These are phyloP conservation scores for Colletotrichum destructivum DNA, from an alignment of 2,329 filamentous ascomycete genomes.

Conservation along the genomic window DNA sequence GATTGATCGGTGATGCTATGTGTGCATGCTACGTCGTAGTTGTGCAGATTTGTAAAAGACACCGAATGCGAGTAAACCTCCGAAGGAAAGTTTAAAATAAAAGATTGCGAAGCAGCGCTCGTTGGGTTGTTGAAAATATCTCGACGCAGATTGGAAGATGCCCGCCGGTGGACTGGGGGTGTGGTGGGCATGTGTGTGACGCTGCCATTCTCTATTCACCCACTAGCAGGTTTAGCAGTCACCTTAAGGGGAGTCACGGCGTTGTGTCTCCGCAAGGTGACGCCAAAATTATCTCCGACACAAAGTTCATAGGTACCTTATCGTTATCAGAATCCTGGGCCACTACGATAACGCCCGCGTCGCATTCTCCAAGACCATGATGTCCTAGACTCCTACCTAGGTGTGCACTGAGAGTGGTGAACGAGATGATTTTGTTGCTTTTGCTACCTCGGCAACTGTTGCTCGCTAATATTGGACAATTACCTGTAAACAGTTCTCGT, in stretches of 20 bases:
- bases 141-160: slow-evolving; percentile 35
- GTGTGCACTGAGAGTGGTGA: no score
- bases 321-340: no score
- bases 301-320: no score
- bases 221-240: background rate
- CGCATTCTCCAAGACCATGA: no score
- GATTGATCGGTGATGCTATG: background rate
- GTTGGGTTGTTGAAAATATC: slow-evolving; percentile 30
- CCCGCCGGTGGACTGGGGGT: background rate
- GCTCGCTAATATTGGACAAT: no score
- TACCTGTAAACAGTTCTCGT: no score
- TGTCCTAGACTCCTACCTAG: no score
- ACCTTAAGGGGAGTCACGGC: slow-evolving; percentile 1
- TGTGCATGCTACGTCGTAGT: background rate
- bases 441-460: no score
- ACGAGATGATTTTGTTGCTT: no score
- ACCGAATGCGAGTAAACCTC: background rate
- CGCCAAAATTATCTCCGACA: slow-evolving; percentile 4
- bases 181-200: background rate
- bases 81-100: background rate
- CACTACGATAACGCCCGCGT: no score
- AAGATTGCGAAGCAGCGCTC: background rate
- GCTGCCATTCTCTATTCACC: slow-evolving; percentile 2
- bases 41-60: background rate
- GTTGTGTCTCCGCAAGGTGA: slow-evolving; percentile 3